Base-by-base conservation (phyloP, 805 yeast genomes). In the Starmerella stigmatis region DNA sequence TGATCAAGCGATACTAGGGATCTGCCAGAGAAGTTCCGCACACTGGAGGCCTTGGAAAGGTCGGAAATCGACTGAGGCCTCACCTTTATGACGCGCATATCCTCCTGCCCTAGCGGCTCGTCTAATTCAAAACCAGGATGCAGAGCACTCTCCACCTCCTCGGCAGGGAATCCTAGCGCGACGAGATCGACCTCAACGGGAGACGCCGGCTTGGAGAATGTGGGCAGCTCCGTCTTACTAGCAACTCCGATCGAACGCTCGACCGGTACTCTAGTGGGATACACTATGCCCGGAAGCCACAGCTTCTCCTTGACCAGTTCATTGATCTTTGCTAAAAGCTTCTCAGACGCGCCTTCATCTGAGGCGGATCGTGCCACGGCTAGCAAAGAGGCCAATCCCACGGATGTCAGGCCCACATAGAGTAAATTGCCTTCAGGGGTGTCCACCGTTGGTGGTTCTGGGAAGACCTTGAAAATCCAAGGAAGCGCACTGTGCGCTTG, bases 201-300 rank as follows among this genome's bases (percentile, higher is more conserved):
- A 7, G 11, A 22, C n/a, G 12, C 22, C 4, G 5, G 13, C 4
- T 1, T 10, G 3, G 10, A 23, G 19, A 28, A 35, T 3, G 20
- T 12, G 12, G 29, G 31, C 13, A 13, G 3, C 13, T 16, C 30
- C 17, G 28, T 10, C 28, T 34, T 34, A 11, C 28, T 17, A 16
- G 38, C 38, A 16, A 34, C 15, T 4, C 38, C 38, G 9, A 34
- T 34, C 12, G 38, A 21, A 1, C 41, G 48, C 21, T 43, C 48
- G 9, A 46, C 38, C 4, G 48, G 31, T 9, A 46, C 47, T 9
- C 32, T 13, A 1, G 46, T 36, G 1, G 59, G 59, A 38, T 48
- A 54, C 10, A 52, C 38, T 39, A 55, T 49, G 1, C 57, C 57
- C 10, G 57, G 52, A 4, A 55, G 49, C 59, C 59, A 55, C 11